Evolutionary conservation across 768 basidiomycete species (phyloP).

Genomic region (Pholiota conissans): DNA sequence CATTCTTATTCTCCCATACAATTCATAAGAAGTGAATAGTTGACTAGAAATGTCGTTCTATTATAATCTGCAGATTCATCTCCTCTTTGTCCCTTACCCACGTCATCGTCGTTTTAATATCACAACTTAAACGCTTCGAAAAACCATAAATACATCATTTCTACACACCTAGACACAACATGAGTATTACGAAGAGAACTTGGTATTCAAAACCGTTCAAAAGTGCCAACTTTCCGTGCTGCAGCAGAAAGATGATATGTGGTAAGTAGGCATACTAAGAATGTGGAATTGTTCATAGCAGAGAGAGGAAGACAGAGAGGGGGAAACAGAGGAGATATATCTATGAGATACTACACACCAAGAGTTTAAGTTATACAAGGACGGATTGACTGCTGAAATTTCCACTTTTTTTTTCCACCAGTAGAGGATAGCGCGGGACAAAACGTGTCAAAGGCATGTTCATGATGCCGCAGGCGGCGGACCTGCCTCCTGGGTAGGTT

Average conservation of each 20-base stretch:
- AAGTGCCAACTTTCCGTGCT: neutral
- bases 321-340: conserved; percentile 15
- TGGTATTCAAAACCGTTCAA: neutral
- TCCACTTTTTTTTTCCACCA: conserved; percentile 11
- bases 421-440: conserved; percentile 4
- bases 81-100: neutral
- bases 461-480: conserved; percentile 16
- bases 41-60: too few species aligned
- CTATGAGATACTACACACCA: conserved; percentile 22
- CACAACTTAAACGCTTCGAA: neutral
- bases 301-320: conserved; percentile 1
- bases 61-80: neutral
- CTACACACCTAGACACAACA: neutral
- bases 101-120: neutral
- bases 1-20: too few species aligned
- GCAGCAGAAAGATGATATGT: neutral
- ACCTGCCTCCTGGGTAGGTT: conserved; percentile 15
- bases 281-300: conserved; percentile 13
- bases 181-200: neutral
- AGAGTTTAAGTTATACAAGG: conserved; percentile 23
- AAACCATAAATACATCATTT: neutral
- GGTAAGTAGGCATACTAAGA: neutral
- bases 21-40: too few species aligned
- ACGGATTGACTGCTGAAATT: conserved; percentile 7
- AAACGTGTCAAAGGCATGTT: conserved; percentile 6